These are phyloP conservation scores for Eragrostis curvula DNA, from an alignment of 176 grass and related monocot genomes.

Conservation along the genomic window DNA sequence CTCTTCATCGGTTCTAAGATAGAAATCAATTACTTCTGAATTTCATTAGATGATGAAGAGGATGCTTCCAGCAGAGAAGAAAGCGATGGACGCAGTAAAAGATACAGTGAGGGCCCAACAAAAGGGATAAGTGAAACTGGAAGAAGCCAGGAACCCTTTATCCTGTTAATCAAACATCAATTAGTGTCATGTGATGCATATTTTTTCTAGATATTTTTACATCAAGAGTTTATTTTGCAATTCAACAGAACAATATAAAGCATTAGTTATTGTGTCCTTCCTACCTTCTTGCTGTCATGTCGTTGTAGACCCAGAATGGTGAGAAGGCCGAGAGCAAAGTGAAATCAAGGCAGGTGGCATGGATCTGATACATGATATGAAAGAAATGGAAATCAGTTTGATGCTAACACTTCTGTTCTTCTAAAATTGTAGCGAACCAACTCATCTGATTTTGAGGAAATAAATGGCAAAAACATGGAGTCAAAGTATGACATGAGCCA, in stretches of 20 bases:
- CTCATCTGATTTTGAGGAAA: neutral
- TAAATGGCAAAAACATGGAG: neutral
- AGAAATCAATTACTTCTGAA: conserved; percentile 28
- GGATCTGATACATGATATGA: conserved; percentile 67
- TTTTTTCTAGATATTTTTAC: neutral
- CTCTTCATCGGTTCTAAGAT: neutral
- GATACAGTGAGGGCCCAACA: conserved; percentile 78
- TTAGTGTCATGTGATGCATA: neutral
- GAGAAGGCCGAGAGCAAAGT: conserved; percentile 71
- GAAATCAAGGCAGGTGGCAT: conserved; percentile 80
- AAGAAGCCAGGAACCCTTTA: conserved; percentile 82
- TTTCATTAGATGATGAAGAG: conserved; percentile 47
- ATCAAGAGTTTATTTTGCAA: neutral
- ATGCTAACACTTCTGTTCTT: neutral
- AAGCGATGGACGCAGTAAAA: conserved; percentile 76
- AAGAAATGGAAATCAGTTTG: conserved; percentile 36
- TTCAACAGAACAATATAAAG: conserved; percentile 6
- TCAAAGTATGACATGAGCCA: conserved; percentile 18
- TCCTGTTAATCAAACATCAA: conserved; percentile 58
- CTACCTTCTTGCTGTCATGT: conserved; percentile 90
- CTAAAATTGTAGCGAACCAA: neutral
- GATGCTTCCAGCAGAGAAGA: conserved; percentile 67
- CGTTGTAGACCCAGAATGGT: conserved; percentile 97
- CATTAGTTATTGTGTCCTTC: conserved; percentile 35
- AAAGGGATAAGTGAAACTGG: conserved; percentile 68